phyloP scores from a whole-genome alignment of 129 eudicot genomes.

The Smallanthus sonchifolius region DNA sequence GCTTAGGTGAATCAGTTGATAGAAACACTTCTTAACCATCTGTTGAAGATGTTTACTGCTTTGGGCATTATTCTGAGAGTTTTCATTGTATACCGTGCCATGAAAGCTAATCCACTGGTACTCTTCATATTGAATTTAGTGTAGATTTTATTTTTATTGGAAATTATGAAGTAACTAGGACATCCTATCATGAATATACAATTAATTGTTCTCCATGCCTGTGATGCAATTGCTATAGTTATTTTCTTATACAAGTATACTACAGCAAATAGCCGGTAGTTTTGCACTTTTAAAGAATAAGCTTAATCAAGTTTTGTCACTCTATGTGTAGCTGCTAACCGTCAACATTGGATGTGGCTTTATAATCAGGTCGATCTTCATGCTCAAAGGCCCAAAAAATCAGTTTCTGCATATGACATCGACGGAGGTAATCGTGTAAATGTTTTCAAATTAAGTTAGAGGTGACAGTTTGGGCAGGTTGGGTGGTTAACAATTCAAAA shows the following conservation, averaged over 20 bases:
- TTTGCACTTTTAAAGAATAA: not conserved
- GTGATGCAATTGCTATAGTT: not conserved
- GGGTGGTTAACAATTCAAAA: not conserved
- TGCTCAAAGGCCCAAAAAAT: constrained; percentile 83
- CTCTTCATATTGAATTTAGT: constrained; percentile 6
- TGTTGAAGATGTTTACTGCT: too few relatives aligned
- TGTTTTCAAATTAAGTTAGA: not conserved
- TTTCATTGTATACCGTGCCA: constrained; percentile 47
- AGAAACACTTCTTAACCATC: too few relatives aligned
- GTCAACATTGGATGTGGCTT: constrained; percentile 79
- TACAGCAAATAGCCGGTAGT: not conserved
- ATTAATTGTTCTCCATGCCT: not conserved
- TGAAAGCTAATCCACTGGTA: constrained; percentile 76
- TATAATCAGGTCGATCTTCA: constrained; percentile 79
- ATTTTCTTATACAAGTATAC: not conserved
- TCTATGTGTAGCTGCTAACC: not conserved
- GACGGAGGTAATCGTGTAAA: constrained; percentile 52
- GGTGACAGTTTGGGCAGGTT: not conserved
- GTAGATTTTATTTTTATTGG: not conserved
- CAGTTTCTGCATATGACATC: constrained; percentile 84
- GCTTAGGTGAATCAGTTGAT: too few relatives aligned
- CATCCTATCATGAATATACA: not conserved
- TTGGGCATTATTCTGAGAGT: too few relatives aligned
- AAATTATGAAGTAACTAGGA: not conserved
- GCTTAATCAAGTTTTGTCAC: not conserved